phyloP scores from a whole-genome alignment of 2,329 filamentous ascomycete genomes.

The Stagonosporopsis chrysanthemi region DNA sequence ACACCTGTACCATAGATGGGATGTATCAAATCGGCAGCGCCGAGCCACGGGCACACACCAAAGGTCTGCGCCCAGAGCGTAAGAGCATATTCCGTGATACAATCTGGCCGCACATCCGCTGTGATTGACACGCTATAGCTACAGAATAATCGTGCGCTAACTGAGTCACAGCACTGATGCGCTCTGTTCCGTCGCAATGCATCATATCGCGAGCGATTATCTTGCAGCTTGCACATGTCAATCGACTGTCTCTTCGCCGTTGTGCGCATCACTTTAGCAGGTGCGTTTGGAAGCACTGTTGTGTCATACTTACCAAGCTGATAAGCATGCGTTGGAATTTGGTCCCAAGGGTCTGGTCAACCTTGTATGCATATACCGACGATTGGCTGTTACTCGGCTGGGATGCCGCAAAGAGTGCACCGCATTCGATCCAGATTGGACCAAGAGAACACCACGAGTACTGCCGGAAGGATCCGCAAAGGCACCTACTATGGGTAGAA shows the following conservation, averaged over 20 bases:
- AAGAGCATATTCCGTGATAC: neutral
- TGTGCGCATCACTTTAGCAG: neutral
- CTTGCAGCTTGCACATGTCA: slow-evolving; percentile 11
- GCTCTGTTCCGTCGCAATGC: slow-evolving; percentile 1
- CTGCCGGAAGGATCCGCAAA: slow-evolving; percentile 26
- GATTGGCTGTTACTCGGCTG: slow-evolving; percentile 39
- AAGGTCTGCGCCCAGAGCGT: neutral
- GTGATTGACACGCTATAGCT: neutral
- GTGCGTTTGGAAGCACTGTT: slow-evolving; percentile 5
- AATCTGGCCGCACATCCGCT: neutral
- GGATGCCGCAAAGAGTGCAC: slow-evolving; percentile 37
- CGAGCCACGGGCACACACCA: neutral
- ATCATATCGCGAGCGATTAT: slow-evolving; percentile 8
- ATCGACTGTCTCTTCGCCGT: neutral
- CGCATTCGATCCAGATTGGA: slow-evolving; percentile 27
- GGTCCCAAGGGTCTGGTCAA: slow-evolving; percentile 39
- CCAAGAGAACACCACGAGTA: slow-evolving; percentile 22
- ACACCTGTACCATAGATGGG: slow-evolving; percentile 14
- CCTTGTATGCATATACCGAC: slow-evolving; percentile 31
- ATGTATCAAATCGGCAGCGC: neutral
- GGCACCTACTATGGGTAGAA: slow-evolving; percentile 32
- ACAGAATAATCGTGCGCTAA: neutral
- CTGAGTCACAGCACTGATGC: neutral
- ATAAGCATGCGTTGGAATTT: slow-evolving; percentile 43
- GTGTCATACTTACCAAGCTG: slow-evolving; percentile 29